A percentile compares a stretch with the other conserved stretches of the same genome.
These are phyloP conservation scores for Candida mattraensis DNA, from an alignment of 805 yeast species.

Conservation along the genomic window DNA sequence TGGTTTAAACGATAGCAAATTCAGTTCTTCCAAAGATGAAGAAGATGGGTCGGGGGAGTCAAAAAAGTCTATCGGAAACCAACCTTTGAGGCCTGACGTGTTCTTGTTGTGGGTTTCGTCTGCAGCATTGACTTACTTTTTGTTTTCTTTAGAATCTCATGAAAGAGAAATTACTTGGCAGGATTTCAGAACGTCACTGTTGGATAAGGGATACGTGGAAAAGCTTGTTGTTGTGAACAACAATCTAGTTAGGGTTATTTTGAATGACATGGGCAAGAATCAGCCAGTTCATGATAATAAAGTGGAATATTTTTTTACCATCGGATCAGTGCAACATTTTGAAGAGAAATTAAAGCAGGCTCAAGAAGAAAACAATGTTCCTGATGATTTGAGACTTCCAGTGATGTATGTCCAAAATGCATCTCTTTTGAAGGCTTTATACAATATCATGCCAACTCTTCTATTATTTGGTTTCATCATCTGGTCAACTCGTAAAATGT, in stretches of 20 bases:
- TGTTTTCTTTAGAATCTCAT: slow-evolving; percentile 21
- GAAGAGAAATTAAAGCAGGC: slow-evolving; percentile 77
- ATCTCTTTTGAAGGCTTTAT: slow-evolving; percentile 57
- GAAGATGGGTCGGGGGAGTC: neutral
- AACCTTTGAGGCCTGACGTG: slow-evolving; percentile 17
- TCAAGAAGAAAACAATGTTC: slow-evolving; percentile 69
- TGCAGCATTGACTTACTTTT: slow-evolving; percentile 19
- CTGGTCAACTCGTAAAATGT: slow-evolving; percentile 59
- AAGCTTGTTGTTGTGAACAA: slow-evolving; percentile 73
- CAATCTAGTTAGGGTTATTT: slow-evolving; percentile 66
- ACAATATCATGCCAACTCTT: slow-evolving; percentile 79
- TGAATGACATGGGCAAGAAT: slow-evolving; percentile 43
- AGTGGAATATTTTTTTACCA: slow-evolving; percentile 58
- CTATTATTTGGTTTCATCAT: slow-evolving; percentile 77
- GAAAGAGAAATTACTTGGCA: slow-evolving; percentile 47
- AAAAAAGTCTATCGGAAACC: slow-evolving; percentile 4
- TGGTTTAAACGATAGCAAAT: slow-evolving; percentile 22
- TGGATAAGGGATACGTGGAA: slow-evolving; percentile 77
- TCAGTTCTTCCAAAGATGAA: slow-evolving; percentile 23
- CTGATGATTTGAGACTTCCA: slow-evolving; percentile 72
- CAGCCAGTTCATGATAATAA: slow-evolving; percentile 30
- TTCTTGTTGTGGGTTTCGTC: slow-evolving; percentile 24
- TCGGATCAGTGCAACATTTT: slow-evolving; percentile 83
- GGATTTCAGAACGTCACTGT: slow-evolving; percentile 77
- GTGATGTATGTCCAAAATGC: slow-evolving; percentile 71